Evolutionary conservation across 2,329 filamentous ascomycete species (phyloP).

Genomic region (Keithomyces neogunnii): DNA sequence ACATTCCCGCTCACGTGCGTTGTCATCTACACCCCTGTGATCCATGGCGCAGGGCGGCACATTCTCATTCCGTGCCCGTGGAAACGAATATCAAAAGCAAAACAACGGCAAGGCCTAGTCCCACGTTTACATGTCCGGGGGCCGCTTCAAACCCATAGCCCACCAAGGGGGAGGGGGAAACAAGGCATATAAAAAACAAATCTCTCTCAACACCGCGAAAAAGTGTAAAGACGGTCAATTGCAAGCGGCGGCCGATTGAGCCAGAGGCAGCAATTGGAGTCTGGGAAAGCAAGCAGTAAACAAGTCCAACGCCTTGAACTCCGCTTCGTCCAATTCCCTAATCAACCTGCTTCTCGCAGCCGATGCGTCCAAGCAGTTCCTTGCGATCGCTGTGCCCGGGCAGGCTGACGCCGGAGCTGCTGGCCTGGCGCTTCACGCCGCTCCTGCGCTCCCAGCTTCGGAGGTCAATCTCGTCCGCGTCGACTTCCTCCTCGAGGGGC

Average conservation of each 20-base stretch:
- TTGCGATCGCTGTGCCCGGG: slow-evolving; percentile 68
- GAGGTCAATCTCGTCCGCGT: slow-evolving; percentile 62
- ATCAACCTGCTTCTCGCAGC: slow-evolving; percentile 68
- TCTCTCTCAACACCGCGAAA: too few relatives aligned
- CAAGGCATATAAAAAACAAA: background rate
- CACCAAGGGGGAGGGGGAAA: background rate
- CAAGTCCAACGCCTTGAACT: slow-evolving; percentile 6
- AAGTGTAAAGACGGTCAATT: too few relatives aligned
- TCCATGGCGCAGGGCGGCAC: background rate
- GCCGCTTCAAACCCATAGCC: background rate
- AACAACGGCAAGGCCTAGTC: background rate
- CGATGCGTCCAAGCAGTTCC: slow-evolving; percentile 72
- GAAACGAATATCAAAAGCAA: background rate
- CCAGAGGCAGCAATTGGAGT: background rate
- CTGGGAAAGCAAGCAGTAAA: background rate
- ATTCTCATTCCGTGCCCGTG: background rate
- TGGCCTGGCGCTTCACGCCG: slow-evolving; percentile 44
- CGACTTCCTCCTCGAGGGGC: slow-evolving; percentile 65
- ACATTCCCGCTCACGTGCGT: background rate
- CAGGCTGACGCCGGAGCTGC: slow-evolving; percentile 54
- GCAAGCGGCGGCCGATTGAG: background rate
- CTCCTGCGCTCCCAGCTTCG: slow-evolving; percentile 52
- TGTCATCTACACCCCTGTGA: background rate
- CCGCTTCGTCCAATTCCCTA: slow-evolving; percentile 11
- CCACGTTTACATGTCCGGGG: background rate